Percentiles rank a stretch among this genome's conserved stretches.
These are phyloP conservation scores for Pseudopyricularia javanii DNA, from an alignment of 2,329 filamentous ascomycete species.

Conservation along the genomic window DNA sequence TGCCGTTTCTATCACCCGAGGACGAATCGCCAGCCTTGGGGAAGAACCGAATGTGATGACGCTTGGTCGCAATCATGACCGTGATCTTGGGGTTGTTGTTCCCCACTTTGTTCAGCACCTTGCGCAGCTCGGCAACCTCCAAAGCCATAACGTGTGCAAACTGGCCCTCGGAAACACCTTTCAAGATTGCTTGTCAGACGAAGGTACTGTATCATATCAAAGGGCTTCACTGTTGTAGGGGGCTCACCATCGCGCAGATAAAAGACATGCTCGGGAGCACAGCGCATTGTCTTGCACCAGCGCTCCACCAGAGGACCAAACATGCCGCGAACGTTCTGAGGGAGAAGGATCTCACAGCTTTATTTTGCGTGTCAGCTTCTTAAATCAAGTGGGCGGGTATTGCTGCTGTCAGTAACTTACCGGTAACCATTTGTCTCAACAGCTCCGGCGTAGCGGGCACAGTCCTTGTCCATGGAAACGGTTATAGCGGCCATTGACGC, in stretches of 20 bases:
- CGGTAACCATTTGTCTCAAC: constrained; percentile 76
- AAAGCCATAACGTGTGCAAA: constrained; percentile 66
- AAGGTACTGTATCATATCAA: not conserved
- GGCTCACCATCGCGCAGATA: constrained; percentile 73
- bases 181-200: not conserved
- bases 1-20: constrained; percentile 58
- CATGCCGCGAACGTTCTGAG: constrained; percentile 52
- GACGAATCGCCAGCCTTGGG: constrained; percentile 40
- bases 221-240: not conserved
- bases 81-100: constrained; percentile 52
- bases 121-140: constrained; percentile 65
- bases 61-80: constrained; percentile 81
- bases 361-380: not conserved
- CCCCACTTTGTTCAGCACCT: constrained; percentile 31
- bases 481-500: constrained; percentile 83
- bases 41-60: constrained; percentile 90
- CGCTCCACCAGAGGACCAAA: constrained; percentile 49
- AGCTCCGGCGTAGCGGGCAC: constrained; percentile 64
- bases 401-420: not conserved
- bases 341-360: constrained; percentile 59
- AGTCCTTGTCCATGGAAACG: constrained; percentile 61
- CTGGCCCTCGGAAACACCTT: constrained; percentile 65
- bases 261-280: constrained; percentile 62
- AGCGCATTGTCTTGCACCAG: constrained; percentile 49
- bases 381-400: not conserved